A percentile compares a stretch with the other conserved stretches of the same genome.
Evolutionary conservation across 75 land plant genomes (phyloP).

Genomic region (Larix kaempferi): DNA sequence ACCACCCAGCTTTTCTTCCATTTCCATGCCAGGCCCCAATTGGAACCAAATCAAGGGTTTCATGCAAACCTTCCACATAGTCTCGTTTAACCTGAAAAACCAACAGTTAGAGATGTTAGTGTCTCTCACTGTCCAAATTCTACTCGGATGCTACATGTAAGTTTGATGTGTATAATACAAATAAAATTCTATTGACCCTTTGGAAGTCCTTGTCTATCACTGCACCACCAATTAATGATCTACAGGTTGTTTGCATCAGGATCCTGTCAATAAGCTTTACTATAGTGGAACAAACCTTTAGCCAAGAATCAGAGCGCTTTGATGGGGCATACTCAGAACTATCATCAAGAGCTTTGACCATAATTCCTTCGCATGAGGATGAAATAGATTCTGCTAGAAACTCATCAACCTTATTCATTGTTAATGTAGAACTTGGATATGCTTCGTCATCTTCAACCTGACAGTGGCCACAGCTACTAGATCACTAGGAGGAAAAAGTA

Average conservation of each 20-base stretch:
- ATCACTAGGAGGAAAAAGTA: not conserved
- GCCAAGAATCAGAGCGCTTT: slow-evolving; percentile 90
- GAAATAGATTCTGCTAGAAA: slow-evolving; percentile 75
- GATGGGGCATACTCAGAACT: slow-evolving; percentile 89
- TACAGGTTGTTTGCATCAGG: not conserved
- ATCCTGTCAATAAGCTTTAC: not conserved
- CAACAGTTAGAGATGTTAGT: too few relatives aligned
- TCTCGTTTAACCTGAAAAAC: slow-evolving; percentile 82
- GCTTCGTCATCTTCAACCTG: slow-evolving; percentile 81
- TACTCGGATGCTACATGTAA: not conserved
- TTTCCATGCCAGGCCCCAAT: slow-evolving; percentile 99
- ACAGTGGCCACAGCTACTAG: not conserved
- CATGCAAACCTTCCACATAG: slow-evolving; percentile 86
- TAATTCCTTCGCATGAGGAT: slow-evolving; percentile 95
- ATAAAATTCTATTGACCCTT: not conserved
- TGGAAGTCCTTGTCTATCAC: not conserved
- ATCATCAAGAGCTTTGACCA: slow-evolving; percentile 85
- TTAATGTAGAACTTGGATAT: slow-evolving; percentile 17
- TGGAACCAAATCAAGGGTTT: slow-evolving; percentile 92
- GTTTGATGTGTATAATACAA: not conserved
- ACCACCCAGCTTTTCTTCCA: slow-evolving; percentile 99
- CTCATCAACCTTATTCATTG: slow-evolving; percentile 45
- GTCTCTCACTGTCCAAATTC: not conserved
- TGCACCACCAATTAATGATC: not conserved
- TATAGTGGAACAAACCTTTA: slow-evolving; percentile 59